A percentile compares a stretch with the other conserved stretches of the same genome.
Evolutionary conservation across 169 alveolate species (phyloP).

Genomic region (Cryptosporidium meleagridis): DNA sequence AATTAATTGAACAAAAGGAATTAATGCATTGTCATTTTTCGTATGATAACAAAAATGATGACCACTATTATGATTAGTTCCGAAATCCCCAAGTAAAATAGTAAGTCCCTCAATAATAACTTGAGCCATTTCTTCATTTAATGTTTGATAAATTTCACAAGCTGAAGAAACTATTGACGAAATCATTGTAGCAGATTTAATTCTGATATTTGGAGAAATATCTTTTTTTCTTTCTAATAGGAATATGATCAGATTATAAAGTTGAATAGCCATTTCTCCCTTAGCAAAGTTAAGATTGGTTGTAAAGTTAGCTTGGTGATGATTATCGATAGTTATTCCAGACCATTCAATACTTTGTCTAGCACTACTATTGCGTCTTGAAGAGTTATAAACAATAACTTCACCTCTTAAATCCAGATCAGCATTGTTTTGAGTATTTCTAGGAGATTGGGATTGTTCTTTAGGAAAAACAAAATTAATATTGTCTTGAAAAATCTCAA

Average conservation of each 20-base stretch:
- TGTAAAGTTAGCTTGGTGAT: neutral
- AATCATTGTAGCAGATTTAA: slow-evolving; percentile 24
- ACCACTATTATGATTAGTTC: neutral
- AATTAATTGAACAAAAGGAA: slow-evolving; percentile 40
- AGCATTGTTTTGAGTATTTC: neutral
- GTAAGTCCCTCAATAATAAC: neutral
- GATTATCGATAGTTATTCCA: slow-evolving; percentile 41
- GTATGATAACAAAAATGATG: neutral
- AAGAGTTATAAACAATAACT: neutral
- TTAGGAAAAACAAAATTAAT: neutral
- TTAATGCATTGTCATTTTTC: neutral
- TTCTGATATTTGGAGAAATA: slow-evolving; percentile 52
- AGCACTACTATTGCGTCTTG: slow-evolving; percentile 62
- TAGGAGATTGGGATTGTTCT: neutral
- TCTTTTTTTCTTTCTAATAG: slow-evolving; percentile 45
- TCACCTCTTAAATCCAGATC: slow-evolving; percentile 8
- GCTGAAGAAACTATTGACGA: slow-evolving; percentile 16
- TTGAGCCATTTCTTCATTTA: neutral
- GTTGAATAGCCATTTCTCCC: slow-evolving; percentile 56
- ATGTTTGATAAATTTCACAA: slow-evolving; percentile 3
- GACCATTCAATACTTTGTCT: slow-evolving; percentile 74
- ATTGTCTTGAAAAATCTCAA: neutral
- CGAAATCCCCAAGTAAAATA: slow-evolving; percentile 10
- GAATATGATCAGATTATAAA: slow-evolving; percentile 15
- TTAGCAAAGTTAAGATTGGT: slow-evolving; percentile 22